Percentiles rank a stretch among this genome's conserved stretches.
Evolutionary conservation across 495 filamentous ascomycete species (phyloP).

Genomic region (Neurospora sp.): DNA sequence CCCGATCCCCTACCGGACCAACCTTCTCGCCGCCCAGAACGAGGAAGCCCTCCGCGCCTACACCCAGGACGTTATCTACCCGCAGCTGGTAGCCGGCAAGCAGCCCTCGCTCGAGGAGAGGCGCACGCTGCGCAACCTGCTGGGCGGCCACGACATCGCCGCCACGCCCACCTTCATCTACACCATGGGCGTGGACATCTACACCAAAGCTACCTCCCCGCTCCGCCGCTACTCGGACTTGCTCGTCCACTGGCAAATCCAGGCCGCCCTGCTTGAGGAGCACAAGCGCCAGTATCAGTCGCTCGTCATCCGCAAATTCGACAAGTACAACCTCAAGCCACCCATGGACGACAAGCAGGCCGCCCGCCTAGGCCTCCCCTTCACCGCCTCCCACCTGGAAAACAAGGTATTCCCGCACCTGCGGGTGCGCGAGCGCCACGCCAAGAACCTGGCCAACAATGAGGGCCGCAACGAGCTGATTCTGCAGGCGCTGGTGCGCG

Average conservation of each 20-base stretch:
- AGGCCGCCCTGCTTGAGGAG: conserved; percentile 68
- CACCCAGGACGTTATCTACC: conserved; percentile 40
- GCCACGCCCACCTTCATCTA: conserved; percentile 44
- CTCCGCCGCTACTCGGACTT: conserved; percentile 77
- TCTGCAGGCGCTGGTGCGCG: conserved; percentile 60
- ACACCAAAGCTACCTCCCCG: conserved; percentile 76
- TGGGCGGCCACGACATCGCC: conserved; percentile 43
- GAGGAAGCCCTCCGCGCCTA: conserved; percentile 29
- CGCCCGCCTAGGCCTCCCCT: conserved; percentile 46
- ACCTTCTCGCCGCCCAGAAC: conserved; percentile 46
- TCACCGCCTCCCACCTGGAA: conserved; percentile 47
- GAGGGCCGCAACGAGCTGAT: conserved; percentile 45
- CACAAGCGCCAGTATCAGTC: conserved; percentile 20
- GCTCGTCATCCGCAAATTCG: neutral
- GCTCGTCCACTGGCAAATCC: conserved; percentile 85
- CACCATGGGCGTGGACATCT: conserved; percentile 55
- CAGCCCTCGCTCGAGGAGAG: conserved; percentile 50
- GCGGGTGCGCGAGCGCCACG: conserved; percentile 37
- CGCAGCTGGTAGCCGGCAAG: conserved; percentile 41
- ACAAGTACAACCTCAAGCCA: neutral
- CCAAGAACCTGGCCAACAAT: conserved; percentile 17
- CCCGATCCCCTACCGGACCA: conserved; percentile 66
- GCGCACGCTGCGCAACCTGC: conserved; percentile 46
- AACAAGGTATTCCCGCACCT: conserved; percentile 37
- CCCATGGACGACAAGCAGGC: conserved; percentile 1